Percentiles rank a stretch among this genome's conserved stretches.
phyloP scores from a whole-genome alignment of 805 yeast genomes.

The Candida odintsovae region DNA sequence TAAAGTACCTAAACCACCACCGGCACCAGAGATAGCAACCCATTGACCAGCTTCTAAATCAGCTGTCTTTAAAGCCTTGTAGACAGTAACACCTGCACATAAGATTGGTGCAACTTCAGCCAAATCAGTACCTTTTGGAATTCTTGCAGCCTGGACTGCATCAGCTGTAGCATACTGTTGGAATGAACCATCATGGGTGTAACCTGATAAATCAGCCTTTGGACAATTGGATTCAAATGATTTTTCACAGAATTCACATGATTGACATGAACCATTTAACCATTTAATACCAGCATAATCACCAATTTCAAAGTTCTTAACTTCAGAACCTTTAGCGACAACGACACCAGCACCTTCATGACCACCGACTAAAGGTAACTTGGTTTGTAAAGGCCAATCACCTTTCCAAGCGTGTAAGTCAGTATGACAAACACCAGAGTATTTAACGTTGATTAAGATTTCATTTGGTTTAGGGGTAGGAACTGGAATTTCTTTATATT shows the following conservation, averaged over 20 bases:
- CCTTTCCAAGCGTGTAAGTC: constrained; percentile 55
- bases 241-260: constrained; percentile 58
- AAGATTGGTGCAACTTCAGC: constrained; percentile 56
- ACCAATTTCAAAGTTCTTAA: constrained; percentile 55
- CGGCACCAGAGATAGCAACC: constrained; percentile 75
- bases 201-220: constrained; percentile 65
- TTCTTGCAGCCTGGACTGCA: constrained; percentile 56
- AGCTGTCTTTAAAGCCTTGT: constrained; percentile 62
- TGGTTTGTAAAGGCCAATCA: constrained; percentile 55
- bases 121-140: constrained; percentile 49
- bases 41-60: constrained; percentile 57
- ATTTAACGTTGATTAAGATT: constrained; percentile 49
- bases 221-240: constrained; percentile 62
- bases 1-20: constrained; percentile 74
- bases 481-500: constrained; percentile 48
- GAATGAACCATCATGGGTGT: constrained; percentile 47
- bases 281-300: constrained; percentile 65
- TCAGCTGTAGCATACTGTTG: constrained; percentile 63
- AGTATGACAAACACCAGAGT: constrained; percentile 66
- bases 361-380: constrained; percentile 64
- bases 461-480: constrained; percentile 54
- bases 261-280: constrained; percentile 62
- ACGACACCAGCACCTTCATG: constrained; percentile 74
- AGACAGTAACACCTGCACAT: constrained; percentile 44
- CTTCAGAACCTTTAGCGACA: constrained; percentile 56